Base-by-base conservation (phyloP, 2,329 filamentous ascomycete species). In the Purpureocillium lavendulum region DNA sequence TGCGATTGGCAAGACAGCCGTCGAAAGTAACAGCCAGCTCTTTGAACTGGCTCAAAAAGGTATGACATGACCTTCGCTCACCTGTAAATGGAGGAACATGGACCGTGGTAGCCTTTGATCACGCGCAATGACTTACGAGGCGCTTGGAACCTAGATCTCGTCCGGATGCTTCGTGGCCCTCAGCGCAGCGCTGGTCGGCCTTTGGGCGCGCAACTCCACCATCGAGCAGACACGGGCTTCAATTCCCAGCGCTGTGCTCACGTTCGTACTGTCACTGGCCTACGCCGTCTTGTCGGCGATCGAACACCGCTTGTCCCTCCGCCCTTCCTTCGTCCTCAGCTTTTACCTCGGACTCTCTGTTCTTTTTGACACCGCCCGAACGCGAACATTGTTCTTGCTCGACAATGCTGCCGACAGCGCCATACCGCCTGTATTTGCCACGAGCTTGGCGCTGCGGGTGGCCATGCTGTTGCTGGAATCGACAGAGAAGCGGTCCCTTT, bases 381-480 rank as follows among this genome's bases (percentile, higher is more conserved):
- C 42, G 10, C 46, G 46, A 30, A 49, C 47, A 2, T n/a, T 47
- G 17, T 49, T 41, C 43, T 35, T 49, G 44, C 37, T 41, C 3
- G 31, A 17, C n/a, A 40, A 42, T 26, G 33, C 39, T 2, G 16
- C 14, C 9, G 26, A 33, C 32, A 46, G 33, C 12, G 28, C 44
- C 17, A 48, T 49, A 17, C 47, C 47, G 6, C 41, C 42, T 18
- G 36, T 47, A 14, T 48, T 48, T 24, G 41, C 45, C 7, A 35
- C 43, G 30, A 40, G 37, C 11, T 31, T 48, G 4, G 44, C 42
- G 6, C 16, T 48, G 36, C 41, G 40, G 28, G 39, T 40, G 12
- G 33, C 45, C 13, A 47, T 49, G 46, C 36, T 47, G 4, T 30
- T 49, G 29, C 31, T 49, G 8, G 46, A 48, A 35, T 48, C 44